Conservation (phyloP, 2,329 filamentous ascomycete genomes). For the Aspergillus ochraceoroseus region DNA sequence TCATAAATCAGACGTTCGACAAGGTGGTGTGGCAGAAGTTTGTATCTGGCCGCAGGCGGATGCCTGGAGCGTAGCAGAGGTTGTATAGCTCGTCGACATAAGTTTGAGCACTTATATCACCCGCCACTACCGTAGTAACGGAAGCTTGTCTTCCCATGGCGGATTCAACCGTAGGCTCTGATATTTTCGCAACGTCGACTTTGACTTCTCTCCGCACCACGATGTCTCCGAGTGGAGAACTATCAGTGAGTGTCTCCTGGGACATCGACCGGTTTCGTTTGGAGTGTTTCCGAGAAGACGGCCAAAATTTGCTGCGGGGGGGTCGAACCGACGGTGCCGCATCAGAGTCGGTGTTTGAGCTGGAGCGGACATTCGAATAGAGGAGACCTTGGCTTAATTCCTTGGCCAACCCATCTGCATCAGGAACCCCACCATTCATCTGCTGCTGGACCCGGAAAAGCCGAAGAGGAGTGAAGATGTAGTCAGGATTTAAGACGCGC, state of each 20-base stretch:
- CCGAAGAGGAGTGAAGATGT: slow-evolving; percentile 57
- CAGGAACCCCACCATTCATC: slow-evolving; percentile 51
- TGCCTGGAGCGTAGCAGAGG: slow-evolving; percentile 31
- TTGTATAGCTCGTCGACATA: slow-evolving; percentile 48
- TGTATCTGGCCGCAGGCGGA: slow-evolving; percentile 27
- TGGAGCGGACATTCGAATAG: slow-evolving; percentile 33
- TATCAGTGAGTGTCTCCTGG: slow-evolving; percentile 23
- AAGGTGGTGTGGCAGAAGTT: too few species aligned
- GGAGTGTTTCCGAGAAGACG: slow-evolving; percentile 13
- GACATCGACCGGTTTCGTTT: slow-evolving; percentile 9
- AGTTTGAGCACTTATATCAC: slow-evolving; percentile 30
- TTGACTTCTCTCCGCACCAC: slow-evolving; percentile 60
- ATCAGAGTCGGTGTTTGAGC: slow-evolving; percentile 25
- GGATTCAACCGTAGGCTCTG: slow-evolving; percentile 21
- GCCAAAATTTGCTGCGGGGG: slow-evolving; percentile 24
- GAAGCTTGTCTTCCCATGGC: slow-evolving; percentile 21
- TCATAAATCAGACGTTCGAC: too few species aligned
- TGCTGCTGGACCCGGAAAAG: slow-evolving; percentile 66
- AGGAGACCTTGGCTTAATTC: slow-evolving; percentile 59
- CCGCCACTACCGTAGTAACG: slow-evolving; percentile 25
- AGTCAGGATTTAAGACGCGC: slow-evolving; percentile 48
- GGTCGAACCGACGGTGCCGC: slow-evolving; percentile 21
- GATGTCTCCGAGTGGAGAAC: slow-evolving; percentile 50
- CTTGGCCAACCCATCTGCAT: slow-evolving; percentile 57
- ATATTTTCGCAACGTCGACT: slow-evolving; percentile 45